Base-by-base conservation (phyloP, 164 flowering plant genomes). In the Santalum album region DNA sequence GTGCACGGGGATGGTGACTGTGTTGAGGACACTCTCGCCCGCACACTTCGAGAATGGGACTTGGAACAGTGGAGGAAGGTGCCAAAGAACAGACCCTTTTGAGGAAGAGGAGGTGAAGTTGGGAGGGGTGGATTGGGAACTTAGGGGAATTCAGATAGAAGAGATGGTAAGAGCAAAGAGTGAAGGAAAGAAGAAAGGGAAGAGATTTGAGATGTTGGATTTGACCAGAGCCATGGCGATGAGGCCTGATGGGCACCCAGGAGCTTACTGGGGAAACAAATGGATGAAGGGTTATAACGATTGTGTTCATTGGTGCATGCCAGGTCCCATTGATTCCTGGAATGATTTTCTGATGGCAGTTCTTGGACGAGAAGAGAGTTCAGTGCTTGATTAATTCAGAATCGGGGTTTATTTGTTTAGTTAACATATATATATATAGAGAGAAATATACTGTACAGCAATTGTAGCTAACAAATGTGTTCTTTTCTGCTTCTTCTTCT, bases 171-270 rank as follows among this genome's bases (percentile, higher is more conserved):
- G 65, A 44, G 82, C 69, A 14, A 74, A 51, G 46, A 68, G 39
- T 53, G 53, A 19, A 39, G 75, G 75, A 5, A 36, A 36, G 12
- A 54, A 25, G 63, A 42, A n/a, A 1, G 73, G 77, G 61, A 79
- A 57, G 63, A 76, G 32, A 70, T 75, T 84, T 50, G 78, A 54
- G 47, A 48, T 53, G 7, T n/a, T 91, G 66, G 98, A 91, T 59
- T 72, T 91, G 17, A 91, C 98, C 0, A 69, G 64, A 64, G 87
- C 91, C 1, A 87, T 91, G 96, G 35, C 78, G 52, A 69, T 84
- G 85, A 80, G 98, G 62, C 81, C 96, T 12, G 98, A 91, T 63
- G 95, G 95, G 18, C 98, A 91, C 36, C 98, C 98, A 11, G 82
- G 80, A 1, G 35, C 34, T 1, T 59, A 75, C 54, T 86, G 92